Base-by-base conservation (phyloP, 179 eudicot genomes). In the Beta macrorhiza region DNA sequence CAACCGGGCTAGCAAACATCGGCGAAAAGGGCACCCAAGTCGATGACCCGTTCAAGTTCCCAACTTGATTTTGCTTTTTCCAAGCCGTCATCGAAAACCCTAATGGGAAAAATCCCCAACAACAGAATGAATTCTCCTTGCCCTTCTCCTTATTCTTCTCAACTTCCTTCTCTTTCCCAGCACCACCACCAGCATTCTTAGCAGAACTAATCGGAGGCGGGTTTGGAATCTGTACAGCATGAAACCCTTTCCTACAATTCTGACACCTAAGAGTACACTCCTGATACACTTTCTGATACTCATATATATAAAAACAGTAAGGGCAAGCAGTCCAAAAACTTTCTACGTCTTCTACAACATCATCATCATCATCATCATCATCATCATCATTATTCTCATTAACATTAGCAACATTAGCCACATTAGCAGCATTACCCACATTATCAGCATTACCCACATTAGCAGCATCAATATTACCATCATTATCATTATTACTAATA, bases 261-360 rank as follows among this genome's bases (percentile, higher is more conserved):
- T 92, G 95, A 73, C 99, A 95, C 79, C 93, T 85, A 69, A 95
- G 83, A 2, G 94, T 84, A 77, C 92, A 93, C 5, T 91, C 98
- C 68, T 56, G 84, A 71, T 91, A 95, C 76, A 52, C 82, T 71
- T 82, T 76, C 72, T 89, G 82, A 79, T 95, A 93, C 89, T 95
- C 97, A 82, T 81, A 95, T 88, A 92, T 82, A 55, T 88, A 78
- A 52, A 84, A 92, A 74, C 99, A 95, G 81, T 95, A 95, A 37
- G 99, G 97, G 56, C 99, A 95, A 8, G 95, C 91, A 1, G 99
- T 95, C 99, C 99, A 95, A 76, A 95, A 91, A 10, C 86, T 80
- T 58, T 80, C 78, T 7, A 55, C 79, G 0, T 71, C 85, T 74
- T 80, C 87, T 71, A 70, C 64, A 20, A 12, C 52, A 16, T 63